Base-by-base conservation (phyloP, 225 moss, liverwort and hornwort species). In the Pseudisothecium myosuroides region DNA sequence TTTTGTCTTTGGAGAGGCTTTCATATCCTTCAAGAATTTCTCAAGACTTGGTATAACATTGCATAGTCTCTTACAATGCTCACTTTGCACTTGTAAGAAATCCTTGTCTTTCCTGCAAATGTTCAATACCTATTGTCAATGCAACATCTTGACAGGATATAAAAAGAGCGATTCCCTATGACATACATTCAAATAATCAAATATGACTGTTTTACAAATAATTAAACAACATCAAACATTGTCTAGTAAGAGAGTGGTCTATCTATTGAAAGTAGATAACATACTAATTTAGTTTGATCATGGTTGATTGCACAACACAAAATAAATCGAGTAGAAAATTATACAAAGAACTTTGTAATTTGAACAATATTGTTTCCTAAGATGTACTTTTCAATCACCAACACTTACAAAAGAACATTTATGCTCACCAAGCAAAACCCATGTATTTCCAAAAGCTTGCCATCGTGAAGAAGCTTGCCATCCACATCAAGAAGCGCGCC, bases 91-190 rank as follows among this genome's bases (percentile, higher is more conserved):
- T 41, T 71, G 41, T 41, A 41, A 71, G 15, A 71, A 71, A 41
- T 71, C 15, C 14, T 71, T 26, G 24, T 71, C 26, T 71, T 41
- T 71, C 8, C 71, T 72, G 15, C 27, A 72, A 41, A 43, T 2
- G 1, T 2, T 72, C 16, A 9, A 41, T 3, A 43, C 3, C 24
- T 69, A 8, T 39, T 69, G 69, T 41, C 27, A 43, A 9, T 43
- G 9, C 26, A 2, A 43, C 16, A 41, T 26, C 41, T 71, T 15
- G 0, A 3, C 0, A 72, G 1, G 15, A 71, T 26, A 15, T 5
- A 26, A 4, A 27, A 12, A 13, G 1, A 3, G 9, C 1, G 23
- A 27, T 43, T 16, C 3, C 16, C 5, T 18, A 6, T 23, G 2
- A 39, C 8, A 74, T 11, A 31, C 6, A 47, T 47, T 2, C 3